Conservation (phyloP, 2,329 filamentous ascomycete genomes). For the Neophaeococcomyces aloes region DNA sequence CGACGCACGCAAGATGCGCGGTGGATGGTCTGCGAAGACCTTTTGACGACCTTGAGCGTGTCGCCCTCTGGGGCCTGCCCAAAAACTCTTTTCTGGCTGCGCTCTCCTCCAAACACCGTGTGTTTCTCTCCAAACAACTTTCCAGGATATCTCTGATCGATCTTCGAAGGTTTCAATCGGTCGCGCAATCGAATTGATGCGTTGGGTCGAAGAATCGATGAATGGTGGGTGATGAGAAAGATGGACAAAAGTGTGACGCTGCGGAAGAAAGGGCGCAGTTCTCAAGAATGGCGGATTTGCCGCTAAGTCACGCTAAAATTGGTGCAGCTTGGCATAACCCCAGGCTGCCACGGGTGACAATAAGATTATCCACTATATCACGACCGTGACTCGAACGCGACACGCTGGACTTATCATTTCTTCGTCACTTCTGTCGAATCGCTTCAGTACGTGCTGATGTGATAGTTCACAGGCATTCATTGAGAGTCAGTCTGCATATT, state of each 20-base stretch:
- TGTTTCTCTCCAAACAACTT: constrained; percentile 4
- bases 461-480: too few species aligned
- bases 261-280: not conserved
- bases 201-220: constrained; percentile 6
- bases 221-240: constrained; percentile 4
- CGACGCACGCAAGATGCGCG: constrained; percentile 17
- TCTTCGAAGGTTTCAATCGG: constrained; percentile 3
- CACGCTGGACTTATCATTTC: too few species aligned
- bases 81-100: constrained; percentile 5
- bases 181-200: constrained; percentile 6
- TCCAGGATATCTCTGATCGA: constrained; percentile 2
- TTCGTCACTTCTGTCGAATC: too few species aligned
- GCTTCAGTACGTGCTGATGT: too few species aligned
- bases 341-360: too few species aligned
- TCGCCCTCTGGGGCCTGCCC: constrained; percentile 20
- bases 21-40: constrained; percentile 3
- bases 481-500: too few species aligned
- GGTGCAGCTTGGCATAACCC: not conserved
- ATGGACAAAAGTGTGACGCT: constrained; percentile 1
- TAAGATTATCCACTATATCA: too few species aligned
- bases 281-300: not conserved
- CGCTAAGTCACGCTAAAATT: not conserved
- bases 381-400: too few species aligned
- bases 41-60: constrained; percentile 11
- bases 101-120: constrained; percentile 1